Base-by-base conservation (phyloP, 768 basidiomycete genomes). In the Russula brevipes region DNA sequence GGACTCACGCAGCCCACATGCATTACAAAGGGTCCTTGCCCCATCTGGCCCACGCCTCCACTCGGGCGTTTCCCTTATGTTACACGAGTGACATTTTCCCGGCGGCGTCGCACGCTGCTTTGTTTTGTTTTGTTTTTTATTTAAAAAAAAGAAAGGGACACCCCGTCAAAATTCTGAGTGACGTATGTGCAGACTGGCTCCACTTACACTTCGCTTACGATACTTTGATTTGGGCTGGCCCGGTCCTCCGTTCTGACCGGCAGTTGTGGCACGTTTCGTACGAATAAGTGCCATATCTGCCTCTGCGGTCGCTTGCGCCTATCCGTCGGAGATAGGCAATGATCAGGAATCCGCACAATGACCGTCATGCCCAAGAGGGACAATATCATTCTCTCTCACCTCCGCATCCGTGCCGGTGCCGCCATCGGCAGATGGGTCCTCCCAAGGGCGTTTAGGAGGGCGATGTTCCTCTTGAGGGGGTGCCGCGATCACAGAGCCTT, bases 11-110 rank as follows among this genome's bases (percentile, higher is more conserved):
- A 92, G 75, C 38, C 90, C 90, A 74, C 90, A 92, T 47, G 90
- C 90, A 72, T 91, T 92, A 71, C 90, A 92, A 69, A 92, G 72
- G 8, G 90, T 92, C 70, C 90, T 77, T 31, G 90, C 89, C 4
- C 90, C 90, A 70, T 91, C 90, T 3, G 90, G 90, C 16, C 90
- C 90, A 31, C 89, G 82, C 57, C 90, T 75, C 90, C 90, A 92
- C 73, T 92, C 90, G n/a, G 90, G 90, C 4, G 90, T 92, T 72
- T 92, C 90, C 62, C 87, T 80, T 60, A 91, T 91, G 75, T 90
- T 89, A 72, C 90, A 92, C 38, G 90, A 91, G 74, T 91, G 88
- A 69, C 90, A 92, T 71, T 91, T 90, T 10, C 89, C 89, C 5
- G 90, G 90, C 17, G 90, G 90, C 42, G 87, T 89, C 49, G 90